phyloP scores from a whole-genome alignment of 352 stramenopile genomes.

The Thalassiosira tumida region DNA sequence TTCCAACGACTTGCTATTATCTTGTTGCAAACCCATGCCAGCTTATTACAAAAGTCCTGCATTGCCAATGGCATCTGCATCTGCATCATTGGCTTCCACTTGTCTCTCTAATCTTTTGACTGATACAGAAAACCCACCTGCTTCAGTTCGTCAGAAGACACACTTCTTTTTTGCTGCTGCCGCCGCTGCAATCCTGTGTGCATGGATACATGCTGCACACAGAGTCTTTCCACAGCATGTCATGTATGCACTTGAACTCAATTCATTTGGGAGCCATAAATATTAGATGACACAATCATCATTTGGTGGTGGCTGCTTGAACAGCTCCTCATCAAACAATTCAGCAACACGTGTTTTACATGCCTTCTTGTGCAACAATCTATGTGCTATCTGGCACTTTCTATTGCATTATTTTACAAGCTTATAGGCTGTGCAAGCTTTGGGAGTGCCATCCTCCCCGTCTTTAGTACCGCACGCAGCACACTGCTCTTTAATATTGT shows the following conservation, averaged over 20 bases:
- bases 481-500: background rate
- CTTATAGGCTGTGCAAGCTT: background rate
- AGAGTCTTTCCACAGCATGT: background rate
- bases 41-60: background rate
- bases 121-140: background rate
- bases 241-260: background rate
- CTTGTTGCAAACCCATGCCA: background rate
- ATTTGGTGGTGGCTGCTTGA: background rate
- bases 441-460: background rate
- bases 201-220: background rate
- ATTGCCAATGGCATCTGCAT: background rate
- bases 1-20: background rate
- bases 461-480: background rate
- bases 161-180: background rate
- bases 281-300: background rate
- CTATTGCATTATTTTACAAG: conserved; percentile 4
- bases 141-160: background rate
- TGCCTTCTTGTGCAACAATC: background rate
- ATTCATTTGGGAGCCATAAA: background rate
- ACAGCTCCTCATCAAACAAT: background rate
- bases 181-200: background rate
- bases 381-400: background rate
- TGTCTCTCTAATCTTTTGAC: background rate
- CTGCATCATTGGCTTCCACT: background rate
- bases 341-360: background rate